Evolutionary conservation across 805 yeast genomes (phyloP).

Genomic region (Myxozyma sirexii): DNA sequence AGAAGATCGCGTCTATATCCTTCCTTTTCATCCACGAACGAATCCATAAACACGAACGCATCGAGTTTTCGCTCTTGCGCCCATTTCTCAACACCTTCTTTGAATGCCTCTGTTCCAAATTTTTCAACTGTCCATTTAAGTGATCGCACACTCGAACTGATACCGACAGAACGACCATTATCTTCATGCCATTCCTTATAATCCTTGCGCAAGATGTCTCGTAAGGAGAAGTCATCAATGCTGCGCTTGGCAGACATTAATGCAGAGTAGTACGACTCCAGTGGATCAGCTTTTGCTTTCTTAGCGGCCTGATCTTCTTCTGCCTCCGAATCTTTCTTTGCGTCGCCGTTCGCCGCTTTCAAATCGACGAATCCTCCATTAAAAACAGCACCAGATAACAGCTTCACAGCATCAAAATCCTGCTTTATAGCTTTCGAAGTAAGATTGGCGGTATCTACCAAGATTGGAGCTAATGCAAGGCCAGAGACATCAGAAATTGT

Average conservation of each 20-base stretch:
- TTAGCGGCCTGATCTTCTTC: neutral
- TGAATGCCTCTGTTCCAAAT: slow-evolving; percentile 37
- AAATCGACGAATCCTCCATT: neutral
- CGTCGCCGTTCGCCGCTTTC: neutral
- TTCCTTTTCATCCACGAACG: slow-evolving; percentile 43
- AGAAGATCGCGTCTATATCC: slow-evolving; percentile 52
- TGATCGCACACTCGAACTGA: slow-evolving; percentile 72
- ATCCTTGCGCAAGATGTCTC: slow-evolving; percentile 76
- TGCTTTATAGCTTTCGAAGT: slow-evolving; percentile 52
- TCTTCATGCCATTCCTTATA: slow-evolving; percentile 67
- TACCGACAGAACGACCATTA: slow-evolving; percentile 56
- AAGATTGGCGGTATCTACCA: slow-evolving; percentile 76
- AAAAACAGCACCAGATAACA: slow-evolving; percentile 40
- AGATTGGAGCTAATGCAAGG: slow-evolving; percentile 65
- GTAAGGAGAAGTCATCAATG: slow-evolving; percentile 58
- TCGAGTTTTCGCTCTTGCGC: slow-evolving; percentile 44
- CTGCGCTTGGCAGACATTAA: slow-evolving; percentile 60
- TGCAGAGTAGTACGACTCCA: slow-evolving; percentile 37
- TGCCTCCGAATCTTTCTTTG: neutral
- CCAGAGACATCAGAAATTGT: slow-evolving; percentile 40
- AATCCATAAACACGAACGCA: slow-evolving; percentile 53
- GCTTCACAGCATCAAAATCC: slow-evolving; percentile 54
- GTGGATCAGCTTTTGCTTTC: neutral
- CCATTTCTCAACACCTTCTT: slow-evolving; percentile 40
- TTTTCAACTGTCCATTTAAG: slow-evolving; percentile 53